These are phyloP conservation scores for Solioccasus polychromus DNA, from an alignment of 768 basidiomycete species.

Conservation along the genomic window DNA sequence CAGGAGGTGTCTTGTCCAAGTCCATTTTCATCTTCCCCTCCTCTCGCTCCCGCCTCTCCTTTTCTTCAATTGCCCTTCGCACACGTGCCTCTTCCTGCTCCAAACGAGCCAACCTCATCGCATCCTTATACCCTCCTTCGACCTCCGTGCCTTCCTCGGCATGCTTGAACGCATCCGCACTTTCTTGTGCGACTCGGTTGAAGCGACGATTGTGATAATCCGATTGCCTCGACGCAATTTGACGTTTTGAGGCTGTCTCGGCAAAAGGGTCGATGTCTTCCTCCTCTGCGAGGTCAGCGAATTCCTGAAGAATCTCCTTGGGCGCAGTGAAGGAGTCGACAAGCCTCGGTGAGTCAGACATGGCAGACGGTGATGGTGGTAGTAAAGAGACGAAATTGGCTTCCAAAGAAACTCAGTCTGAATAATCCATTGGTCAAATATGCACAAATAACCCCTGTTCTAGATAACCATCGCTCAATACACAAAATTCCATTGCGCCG, in stretches of 20 bases:
- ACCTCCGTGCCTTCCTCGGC: constrained; percentile 63
- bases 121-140: constrained; percentile 93
- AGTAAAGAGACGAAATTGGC: too few relatives aligned
- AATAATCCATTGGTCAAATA: constrained; percentile 27
- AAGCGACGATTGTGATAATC: constrained; percentile 96
- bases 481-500: too few relatives aligned
- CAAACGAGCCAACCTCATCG: constrained; percentile 86
- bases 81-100: constrained; percentile 93
- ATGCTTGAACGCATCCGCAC: constrained; percentile 74
- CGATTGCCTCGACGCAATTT: constrained; percentile 89
- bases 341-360: constrained; percentile 64
- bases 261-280: constrained; percentile 90
- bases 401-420: constrained; percentile 33
- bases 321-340: constrained; percentile 92
- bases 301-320: constrained; percentile 92
- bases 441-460: constrained; percentile 22
- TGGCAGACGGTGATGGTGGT: constrained; percentile 36
- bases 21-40: constrained; percentile 77
- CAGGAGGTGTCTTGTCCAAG: constrained; percentile 88
- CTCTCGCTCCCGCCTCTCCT: constrained; percentile 75
- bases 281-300: constrained; percentile 89
- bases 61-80: constrained; percentile 81
- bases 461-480: too few relatives aligned
- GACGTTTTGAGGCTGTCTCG: constrained; percentile 88
- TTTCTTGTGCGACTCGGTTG: constrained; percentile 76